Conservation (phyloP, 1,284 basidiomycete genomes). For the Pterulicium gracile region DNA sequence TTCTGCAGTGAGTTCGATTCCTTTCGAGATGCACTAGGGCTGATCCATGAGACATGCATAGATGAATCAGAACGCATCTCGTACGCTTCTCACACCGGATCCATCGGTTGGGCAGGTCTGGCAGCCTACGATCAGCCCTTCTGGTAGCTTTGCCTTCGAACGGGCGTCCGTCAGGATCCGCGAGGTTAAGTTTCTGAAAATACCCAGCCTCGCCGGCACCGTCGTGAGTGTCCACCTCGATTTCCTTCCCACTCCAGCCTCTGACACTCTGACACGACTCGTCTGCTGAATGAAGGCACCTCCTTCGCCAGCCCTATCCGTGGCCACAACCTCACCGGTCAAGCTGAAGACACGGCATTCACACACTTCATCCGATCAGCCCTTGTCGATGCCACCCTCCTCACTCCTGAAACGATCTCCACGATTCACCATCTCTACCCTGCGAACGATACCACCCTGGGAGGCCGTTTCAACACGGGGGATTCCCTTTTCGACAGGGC, state of each 20-base stretch:
- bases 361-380: slow-evolving; percentile 24
- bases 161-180: slow-evolving; percentile 36
- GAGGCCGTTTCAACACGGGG: slow-evolving; percentile 43
- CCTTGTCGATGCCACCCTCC: slow-evolving; percentile 23
- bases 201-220: slow-evolving; percentile 45
- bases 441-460: slow-evolving; percentile 25
- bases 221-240: slow-evolving; percentile 26
- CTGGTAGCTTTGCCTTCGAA: slow-evolving; percentile 37
- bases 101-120: slow-evolving; percentile 45
- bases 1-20: slow-evolving; percentile 29
- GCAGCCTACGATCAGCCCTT: slow-evolving; percentile 44
- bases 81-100: too few species aligned
- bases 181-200: slow-evolving; percentile 38
- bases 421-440: slow-evolving; percentile 25
- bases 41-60: too few species aligned
- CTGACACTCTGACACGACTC: not conserved
- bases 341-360: slow-evolving; percentile 20
- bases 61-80: too few species aligned
- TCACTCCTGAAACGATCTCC: slow-evolving; percentile 19
- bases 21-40: too few species aligned
- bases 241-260: not conserved
- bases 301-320: slow-evolving; percentile 19
- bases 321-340: slow-evolving; percentile 17
- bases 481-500: slow-evolving; percentile 48
- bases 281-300: slow-evolving; percentile 26